Conservation (phyloP, 1,139 yeast species). For the Debaryomyces fabryi region DNA sequence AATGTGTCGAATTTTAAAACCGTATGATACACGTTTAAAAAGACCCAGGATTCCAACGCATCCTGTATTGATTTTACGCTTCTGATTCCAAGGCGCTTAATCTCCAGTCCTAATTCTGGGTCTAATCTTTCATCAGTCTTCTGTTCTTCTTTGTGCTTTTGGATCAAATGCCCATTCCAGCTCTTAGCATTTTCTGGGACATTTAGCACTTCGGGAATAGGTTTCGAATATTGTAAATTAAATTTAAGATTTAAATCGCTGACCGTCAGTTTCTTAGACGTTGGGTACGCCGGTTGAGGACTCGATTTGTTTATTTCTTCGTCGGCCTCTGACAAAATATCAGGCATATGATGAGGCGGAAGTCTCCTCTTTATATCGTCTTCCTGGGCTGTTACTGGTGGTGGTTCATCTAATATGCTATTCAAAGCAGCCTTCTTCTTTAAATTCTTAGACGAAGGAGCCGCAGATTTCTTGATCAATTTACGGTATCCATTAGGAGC, state of each 20-base stretch:
- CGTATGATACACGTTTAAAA: conserved; percentile 68
- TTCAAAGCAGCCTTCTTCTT: conserved; percentile 12
- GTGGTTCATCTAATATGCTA: conserved; percentile 8
- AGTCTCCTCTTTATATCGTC: conserved; percentile 26
- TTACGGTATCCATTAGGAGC: background rate
- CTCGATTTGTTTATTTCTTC: conserved; percentile 20
- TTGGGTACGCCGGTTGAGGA: conserved; percentile 25
- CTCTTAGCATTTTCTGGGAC: conserved; percentile 36
- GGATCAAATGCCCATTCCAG: conserved; percentile 25
- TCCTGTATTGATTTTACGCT: conserved; percentile 31
- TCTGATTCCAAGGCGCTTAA: conserved; percentile 16
- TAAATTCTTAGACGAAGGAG: conserved; percentile 4
- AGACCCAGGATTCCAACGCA: conserved; percentile 73
- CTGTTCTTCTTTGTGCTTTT: conserved; percentile 9
- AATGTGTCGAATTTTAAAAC: conserved; percentile 69
- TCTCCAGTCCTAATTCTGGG: conserved; percentile 17
- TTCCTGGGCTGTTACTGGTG: conserved; percentile 3
- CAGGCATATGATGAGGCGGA: conserved; percentile 43
- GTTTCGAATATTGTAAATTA: conserved; percentile 44
- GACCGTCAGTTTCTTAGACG: conserved; percentile 41
- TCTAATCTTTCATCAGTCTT: conserved; percentile 13
- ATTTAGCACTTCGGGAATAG: conserved; percentile 27
- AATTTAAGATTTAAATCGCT: conserved; percentile 42
- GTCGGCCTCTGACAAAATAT: conserved; percentile 23
- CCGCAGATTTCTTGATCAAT: conserved; percentile 13